Evolutionary conservation across 805 yeast genomes (phyloP).

Genomic region (Sungouiella blattae): DNA sequence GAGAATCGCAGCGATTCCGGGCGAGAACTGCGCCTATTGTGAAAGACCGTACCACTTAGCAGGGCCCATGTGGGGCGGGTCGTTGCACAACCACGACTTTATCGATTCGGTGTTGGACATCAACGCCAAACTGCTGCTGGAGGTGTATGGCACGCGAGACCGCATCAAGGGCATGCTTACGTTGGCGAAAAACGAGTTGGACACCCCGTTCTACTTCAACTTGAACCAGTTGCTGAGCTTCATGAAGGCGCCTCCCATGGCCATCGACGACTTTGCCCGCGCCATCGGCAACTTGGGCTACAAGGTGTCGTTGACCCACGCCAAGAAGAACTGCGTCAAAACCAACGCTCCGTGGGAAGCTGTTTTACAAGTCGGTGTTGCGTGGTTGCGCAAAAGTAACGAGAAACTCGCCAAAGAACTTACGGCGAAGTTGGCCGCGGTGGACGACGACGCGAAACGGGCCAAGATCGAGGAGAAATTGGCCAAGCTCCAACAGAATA

Average conservation of each 20-base stretch:
- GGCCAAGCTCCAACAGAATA: conserved; percentile 22
- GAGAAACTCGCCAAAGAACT: conserved; percentile 21
- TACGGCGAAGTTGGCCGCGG: conserved; percentile 11
- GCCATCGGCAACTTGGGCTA: conserved; percentile 86
- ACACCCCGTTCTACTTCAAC: conserved; percentile 73
- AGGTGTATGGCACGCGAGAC: conserved; percentile 70
- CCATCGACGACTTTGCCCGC: conserved; percentile 64
- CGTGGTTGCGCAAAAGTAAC: conserved; percentile 47
- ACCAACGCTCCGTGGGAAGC: conserved; percentile 86
- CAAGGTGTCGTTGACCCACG: conserved; percentile 83
- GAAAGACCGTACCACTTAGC: conserved; percentile 68
- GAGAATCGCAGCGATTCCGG: conserved; percentile 54
- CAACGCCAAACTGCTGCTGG: conserved; percentile 47
- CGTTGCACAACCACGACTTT: conserved; percentile 67
- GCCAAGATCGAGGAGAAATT: conserved; percentile 13
- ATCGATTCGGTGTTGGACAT: conserved; percentile 59
- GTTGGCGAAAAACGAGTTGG: conserved; percentile 70
- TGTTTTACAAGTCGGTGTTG: conserved; percentile 68
- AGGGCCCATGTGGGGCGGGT: conserved; percentile 96
- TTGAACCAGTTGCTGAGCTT: conserved; percentile 74
- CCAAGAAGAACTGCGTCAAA: conserved; percentile 78
- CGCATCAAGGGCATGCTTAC: conserved; percentile 92
- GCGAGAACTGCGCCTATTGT: conserved; percentile 66
- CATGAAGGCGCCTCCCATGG: conserved; percentile 79
- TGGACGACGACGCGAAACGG: conserved; percentile 12